These are phyloP conservation scores for Botryotinia convoluta DNA, from an alignment of 2,329 filamentous ascomycete genomes.

Conservation along the genomic window DNA sequence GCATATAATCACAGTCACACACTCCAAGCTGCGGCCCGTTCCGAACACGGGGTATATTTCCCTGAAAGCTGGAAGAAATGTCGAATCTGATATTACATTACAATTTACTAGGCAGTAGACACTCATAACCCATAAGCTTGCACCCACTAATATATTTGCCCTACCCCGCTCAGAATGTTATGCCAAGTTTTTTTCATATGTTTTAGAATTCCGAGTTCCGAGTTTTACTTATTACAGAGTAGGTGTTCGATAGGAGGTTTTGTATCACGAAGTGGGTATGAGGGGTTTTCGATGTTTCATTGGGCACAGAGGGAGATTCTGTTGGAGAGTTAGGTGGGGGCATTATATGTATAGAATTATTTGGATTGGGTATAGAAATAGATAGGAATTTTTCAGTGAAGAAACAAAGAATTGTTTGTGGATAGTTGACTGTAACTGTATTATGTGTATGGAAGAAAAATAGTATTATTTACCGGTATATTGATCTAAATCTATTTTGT, in stretches of 20 bases:
- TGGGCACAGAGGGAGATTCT: neutral
- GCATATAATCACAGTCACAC: neutral
- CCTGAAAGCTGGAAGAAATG: neutral
- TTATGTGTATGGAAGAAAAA: neutral
- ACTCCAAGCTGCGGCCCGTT: neutral
- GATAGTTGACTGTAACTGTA: too few species aligned
- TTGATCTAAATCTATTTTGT: neutral
- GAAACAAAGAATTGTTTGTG: neutral
- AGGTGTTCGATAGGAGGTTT: neutral
- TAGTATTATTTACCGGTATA: neutral
- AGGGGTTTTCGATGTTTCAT: neutral
- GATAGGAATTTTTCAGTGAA: neutral
- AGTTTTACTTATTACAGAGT: neutral
- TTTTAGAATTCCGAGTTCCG: neutral
- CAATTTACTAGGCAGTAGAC: too few species aligned
- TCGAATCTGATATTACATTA: neutral
- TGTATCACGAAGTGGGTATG: neutral
- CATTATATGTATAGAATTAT: neutral
- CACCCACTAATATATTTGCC: neutral
- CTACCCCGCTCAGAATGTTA: neutral
- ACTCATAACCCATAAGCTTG: neutral
- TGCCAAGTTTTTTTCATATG: neutral
- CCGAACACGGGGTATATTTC: neutral
- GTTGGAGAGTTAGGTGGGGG: neutral
- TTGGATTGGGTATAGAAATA: neutral